phyloP scores from a whole-genome alignment of 805 yeast species.

The Pichia membranifaciens region DNA sequence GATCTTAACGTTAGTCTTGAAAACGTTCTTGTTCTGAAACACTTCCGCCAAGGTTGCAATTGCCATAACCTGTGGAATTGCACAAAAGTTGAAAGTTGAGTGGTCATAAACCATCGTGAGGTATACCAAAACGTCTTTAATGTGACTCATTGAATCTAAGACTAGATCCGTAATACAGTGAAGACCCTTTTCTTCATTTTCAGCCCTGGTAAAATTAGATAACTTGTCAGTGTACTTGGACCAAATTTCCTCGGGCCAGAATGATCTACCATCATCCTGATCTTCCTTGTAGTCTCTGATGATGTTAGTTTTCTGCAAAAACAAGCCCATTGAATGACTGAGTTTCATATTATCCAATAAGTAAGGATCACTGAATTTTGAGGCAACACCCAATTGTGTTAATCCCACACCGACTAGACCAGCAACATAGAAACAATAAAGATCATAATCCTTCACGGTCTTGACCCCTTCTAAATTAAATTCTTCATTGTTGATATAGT shows the following conservation, averaged over 20 bases:
- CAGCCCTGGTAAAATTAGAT: constrained; percentile 50
- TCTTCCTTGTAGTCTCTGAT: constrained; percentile 95
- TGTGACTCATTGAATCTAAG: constrained; percentile 72
- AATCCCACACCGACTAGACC: constrained; percentile 97
- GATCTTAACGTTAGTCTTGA: constrained; percentile 73
- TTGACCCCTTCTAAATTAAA: constrained; percentile 75
- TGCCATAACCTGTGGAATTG: constrained; percentile 99
- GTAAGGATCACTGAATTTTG: constrained; percentile 57
- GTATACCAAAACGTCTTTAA: constrained; percentile 67
- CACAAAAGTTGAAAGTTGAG: constrained; percentile 83
- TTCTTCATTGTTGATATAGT: constrained; percentile 70
- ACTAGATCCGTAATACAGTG: constrained; percentile 78
- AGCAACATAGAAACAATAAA: constrained; percentile 95
- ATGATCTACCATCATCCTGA: constrained; percentile 82
- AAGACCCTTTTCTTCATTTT: constrained; percentile 49
- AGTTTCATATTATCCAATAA: constrained; percentile 50
- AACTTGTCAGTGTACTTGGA: constrained; percentile 63
- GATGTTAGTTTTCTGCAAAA: constrained; percentile 92
- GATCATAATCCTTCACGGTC: constrained; percentile 76
- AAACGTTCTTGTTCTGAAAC: constrained; percentile 71
- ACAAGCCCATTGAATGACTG: constrained; percentile 87
- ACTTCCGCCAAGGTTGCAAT: constrained; percentile 87
- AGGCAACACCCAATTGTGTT: constrained; percentile 73
- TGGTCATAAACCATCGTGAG: constrained; percentile 74
- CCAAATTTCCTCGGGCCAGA: constrained; percentile 97